Conservation (phyloP, 1,139 yeast genomes). For the Spathaspora sp. region DNA sequence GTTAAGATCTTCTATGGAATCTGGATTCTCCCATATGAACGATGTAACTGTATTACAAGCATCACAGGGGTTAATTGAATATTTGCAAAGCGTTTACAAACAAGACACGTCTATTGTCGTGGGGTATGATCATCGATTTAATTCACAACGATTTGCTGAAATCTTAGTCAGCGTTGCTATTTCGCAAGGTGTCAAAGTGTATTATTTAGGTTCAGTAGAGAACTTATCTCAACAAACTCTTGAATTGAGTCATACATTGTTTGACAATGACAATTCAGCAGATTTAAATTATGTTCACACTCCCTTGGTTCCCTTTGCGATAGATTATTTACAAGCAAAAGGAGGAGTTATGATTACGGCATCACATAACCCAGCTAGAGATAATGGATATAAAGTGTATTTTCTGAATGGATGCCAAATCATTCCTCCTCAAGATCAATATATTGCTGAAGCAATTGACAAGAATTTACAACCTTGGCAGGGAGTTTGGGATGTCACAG, state of each 20-base stretch:
- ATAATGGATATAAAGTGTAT: slow-evolving; percentile 94
- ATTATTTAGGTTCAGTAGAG: slow-evolving; percentile 49
- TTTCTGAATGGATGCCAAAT: slow-evolving; percentile 94
- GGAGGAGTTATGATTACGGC: slow-evolving; percentile 97
- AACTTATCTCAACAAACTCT: slow-evolving; percentile 31
- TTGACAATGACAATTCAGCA: slow-evolving; percentile 7
- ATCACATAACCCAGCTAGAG: slow-evolving; percentile 90
- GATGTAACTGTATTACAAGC: slow-evolving; percentile 89
- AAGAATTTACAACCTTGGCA: slow-evolving; percentile 63
- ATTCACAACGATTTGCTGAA: slow-evolving; percentile 78
- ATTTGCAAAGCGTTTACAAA: slow-evolving; percentile 31
- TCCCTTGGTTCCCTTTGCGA: slow-evolving; percentile 88
- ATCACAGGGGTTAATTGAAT: slow-evolving; percentile 82
- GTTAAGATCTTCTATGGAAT: slow-evolving; percentile 80
- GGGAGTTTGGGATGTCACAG: slow-evolving; percentile 48
- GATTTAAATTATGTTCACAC: slow-evolving; percentile 62
- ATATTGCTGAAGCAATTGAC: slow-evolving; percentile 65
- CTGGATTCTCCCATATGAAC: slow-evolving; percentile 89
- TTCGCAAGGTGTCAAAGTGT: slow-evolving; percentile 66
- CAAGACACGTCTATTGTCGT: slow-evolving; percentile 54
- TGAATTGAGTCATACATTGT: slow-evolving; percentile 14
- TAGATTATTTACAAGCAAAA: slow-evolving; percentile 60
- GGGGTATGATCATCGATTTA: slow-evolving; percentile 89
- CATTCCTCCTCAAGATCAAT: slow-evolving; percentile 83
- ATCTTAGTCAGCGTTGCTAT: slow-evolving; percentile 76